Conservation (phyloP, 2,329 filamentous ascomycete species). For the Aspergillus unguis region DNA sequence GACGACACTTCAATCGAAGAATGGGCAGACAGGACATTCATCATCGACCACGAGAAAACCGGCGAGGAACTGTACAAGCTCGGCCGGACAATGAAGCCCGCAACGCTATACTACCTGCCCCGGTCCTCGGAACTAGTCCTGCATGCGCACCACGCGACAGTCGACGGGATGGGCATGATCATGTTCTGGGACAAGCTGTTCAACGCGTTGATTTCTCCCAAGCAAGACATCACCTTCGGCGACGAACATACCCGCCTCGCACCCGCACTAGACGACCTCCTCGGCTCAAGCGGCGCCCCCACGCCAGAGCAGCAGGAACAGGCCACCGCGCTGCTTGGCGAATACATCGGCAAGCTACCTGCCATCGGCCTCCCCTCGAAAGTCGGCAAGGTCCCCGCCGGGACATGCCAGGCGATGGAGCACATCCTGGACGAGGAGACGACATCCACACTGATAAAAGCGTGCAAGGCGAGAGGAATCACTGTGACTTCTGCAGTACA, state of each 20-base stretch:
- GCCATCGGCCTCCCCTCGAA: neutral
- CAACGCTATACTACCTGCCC: constrained; percentile 6
- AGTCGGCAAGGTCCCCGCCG: neutral
- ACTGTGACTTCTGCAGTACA: constrained; percentile 2
- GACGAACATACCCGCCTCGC: neutral
- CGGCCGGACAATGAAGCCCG: neutral
- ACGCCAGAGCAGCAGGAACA: neutral
- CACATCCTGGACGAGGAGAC: neutral
- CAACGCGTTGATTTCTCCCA: neutral
- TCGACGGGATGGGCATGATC: constrained; percentile 3
- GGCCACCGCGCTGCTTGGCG: neutral
- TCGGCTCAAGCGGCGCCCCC: neutral
- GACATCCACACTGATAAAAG: neutral
- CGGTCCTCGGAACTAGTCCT: constrained; percentile 5
- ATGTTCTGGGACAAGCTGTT: neutral
- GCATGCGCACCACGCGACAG: neutral
- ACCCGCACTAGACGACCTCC: neutral
- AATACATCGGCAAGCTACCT: neutral
- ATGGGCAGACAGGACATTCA: neutral
- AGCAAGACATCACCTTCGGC: neutral
- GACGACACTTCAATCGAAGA: neutral
- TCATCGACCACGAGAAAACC: neutral
- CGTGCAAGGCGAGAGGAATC: neutral
- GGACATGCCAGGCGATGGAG: neutral
- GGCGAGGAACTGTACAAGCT: neutral